Percentiles rank a stretch among this genome's conserved stretches.
phyloP scores from a whole-genome alignment of 129 eudicot genomes.

The Ambrosia artemisiifolia region DNA sequence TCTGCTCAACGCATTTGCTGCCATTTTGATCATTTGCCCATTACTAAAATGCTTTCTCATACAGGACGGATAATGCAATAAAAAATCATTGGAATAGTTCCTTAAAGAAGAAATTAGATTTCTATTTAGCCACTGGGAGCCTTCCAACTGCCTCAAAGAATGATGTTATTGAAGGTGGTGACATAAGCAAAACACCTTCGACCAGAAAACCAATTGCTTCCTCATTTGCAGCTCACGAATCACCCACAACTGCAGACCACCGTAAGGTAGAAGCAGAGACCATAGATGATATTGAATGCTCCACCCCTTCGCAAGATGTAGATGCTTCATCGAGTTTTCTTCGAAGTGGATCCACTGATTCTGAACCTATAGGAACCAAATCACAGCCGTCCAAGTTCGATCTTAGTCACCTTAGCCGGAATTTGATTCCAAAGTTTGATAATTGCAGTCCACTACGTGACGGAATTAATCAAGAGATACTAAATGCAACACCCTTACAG shows the following conservation, averaged over 20 bases:
- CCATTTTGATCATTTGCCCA: not conserved
- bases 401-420: constrained; percentile 33
- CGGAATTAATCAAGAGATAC: constrained; percentile 29
- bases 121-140: constrained; percentile 71
- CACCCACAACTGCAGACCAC: constrained; percentile 47
- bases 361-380: constrained; percentile 29
- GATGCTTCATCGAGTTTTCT: constrained; percentile 37
- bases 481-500: constrained; percentile 34
- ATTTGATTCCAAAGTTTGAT: constrained; percentile 34
- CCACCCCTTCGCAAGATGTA: constrained; percentile 44
- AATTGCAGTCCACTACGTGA: constrained; percentile 26
- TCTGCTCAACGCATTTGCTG: not conserved
- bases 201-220: constrained; percentile 27
- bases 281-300: constrained; percentile 40
- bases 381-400: constrained; percentile 34
- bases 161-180: constrained; percentile 30
- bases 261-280: constrained; percentile 43
- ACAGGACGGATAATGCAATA: constrained; percentile 94
- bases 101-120: constrained; percentile 79
- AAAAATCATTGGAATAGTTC: constrained; percentile 99
- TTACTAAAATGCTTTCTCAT: constrained; percentile 12
- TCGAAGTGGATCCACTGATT: constrained; percentile 50
- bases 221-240: constrained; percentile 39
- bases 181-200: constrained; percentile 33
- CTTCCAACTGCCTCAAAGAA: constrained; percentile 62